Evolutionary conservation across 2,329 filamentous ascomycete genomes (phyloP).

Genomic region (Pseudocercospora musae): DNA sequence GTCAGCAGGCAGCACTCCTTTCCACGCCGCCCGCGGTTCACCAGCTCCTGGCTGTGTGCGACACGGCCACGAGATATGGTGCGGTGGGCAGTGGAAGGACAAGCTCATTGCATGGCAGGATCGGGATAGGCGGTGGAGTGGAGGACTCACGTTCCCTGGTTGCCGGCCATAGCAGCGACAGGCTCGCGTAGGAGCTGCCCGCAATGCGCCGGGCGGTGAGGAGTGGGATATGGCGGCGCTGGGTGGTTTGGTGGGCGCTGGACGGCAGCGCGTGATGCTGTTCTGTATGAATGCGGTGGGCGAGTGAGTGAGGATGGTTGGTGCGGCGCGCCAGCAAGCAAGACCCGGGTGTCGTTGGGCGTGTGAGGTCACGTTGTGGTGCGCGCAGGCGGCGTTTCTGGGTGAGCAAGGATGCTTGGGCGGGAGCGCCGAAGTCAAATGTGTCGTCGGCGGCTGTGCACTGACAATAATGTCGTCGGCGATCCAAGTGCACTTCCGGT

Average conservation of each 20-base stretch:
- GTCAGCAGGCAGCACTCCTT: conserved; percentile 5
- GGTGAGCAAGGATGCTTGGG: background rate
- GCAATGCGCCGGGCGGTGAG: conserved; percentile 10
- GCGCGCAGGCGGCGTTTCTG: conserved; percentile 2
- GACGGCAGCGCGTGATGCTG: background rate
- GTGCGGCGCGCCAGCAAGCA: background rate
- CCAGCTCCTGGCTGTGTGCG: background rate
- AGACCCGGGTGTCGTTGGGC: background rate
- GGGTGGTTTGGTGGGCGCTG: background rate
- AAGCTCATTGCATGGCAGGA: background rate
- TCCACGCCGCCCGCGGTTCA: background rate
- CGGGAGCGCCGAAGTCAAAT: conserved; percentile 1
- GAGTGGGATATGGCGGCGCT: background rate
- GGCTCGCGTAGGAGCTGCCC: conserved; percentile 7
- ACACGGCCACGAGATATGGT: background rate
- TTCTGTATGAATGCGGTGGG: conserved; percentile 1
- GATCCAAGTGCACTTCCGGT: background rate
- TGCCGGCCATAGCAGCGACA: conserved; percentile 15
- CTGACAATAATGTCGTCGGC: background rate
- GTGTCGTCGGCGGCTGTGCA: background rate
- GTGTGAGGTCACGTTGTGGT: background rate
- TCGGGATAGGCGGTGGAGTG: background rate
- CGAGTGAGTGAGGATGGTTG: background rate
- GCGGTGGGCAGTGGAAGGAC: background rate
- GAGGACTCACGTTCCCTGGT: conserved; percentile 14